Base-by-base conservation (phyloP, 1,284 basidiomycete genomes). In the Trametes pubescens region DNA sequence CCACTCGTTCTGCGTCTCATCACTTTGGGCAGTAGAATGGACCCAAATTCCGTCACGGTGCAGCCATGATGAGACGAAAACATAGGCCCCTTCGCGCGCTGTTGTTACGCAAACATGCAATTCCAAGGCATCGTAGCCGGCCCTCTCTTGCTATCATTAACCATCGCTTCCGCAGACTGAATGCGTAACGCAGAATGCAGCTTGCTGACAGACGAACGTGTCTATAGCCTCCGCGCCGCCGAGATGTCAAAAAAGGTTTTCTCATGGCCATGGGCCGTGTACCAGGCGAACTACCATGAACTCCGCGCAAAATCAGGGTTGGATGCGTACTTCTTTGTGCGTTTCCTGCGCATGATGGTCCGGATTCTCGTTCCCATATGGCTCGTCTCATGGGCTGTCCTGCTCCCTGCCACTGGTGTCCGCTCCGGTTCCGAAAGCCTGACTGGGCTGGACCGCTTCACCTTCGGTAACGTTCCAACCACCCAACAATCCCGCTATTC, bases 311-410 rank as follows among this genome's bases (percentile, higher is more conserved):
- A 88, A 64, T 97, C 98, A 69, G 96, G 97, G 37, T 85, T 94
- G 64, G 97, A 99, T 74, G 93, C 95, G 35, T 99, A 97, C 81
- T 91, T 98, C 75, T 98, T 94, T 72, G 87, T 98, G 52, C 90
- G 94, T 59, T 99, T 93, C 76, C 83, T 96, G 46, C 88, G 90
- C 61, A 88, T 93, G 81, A 90, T 94, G 85, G 76, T 92, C 58
- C 86, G 89, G 71, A 82, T 96, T 59, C 85, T 98, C 71, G 73
- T 93, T 1, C 95, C 95, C 21, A 91, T 97, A 73, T 92, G 89
- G 92, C 61, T 92, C 61, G 65, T 93, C 55, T 88, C 89, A 4
- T 94, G 92, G 91, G 74, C 76, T 32, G 78, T 93, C 48, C 83
- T 93, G 34, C 76, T 93, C 4, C 93, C 94, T 34, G 77, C 92